A percentile compares a stretch with the other conserved stretches of the same genome.
phyloP scores from a whole-genome alignment of 1,284 basidiomycete genomes.

The Marasmius oreades region DNA sequence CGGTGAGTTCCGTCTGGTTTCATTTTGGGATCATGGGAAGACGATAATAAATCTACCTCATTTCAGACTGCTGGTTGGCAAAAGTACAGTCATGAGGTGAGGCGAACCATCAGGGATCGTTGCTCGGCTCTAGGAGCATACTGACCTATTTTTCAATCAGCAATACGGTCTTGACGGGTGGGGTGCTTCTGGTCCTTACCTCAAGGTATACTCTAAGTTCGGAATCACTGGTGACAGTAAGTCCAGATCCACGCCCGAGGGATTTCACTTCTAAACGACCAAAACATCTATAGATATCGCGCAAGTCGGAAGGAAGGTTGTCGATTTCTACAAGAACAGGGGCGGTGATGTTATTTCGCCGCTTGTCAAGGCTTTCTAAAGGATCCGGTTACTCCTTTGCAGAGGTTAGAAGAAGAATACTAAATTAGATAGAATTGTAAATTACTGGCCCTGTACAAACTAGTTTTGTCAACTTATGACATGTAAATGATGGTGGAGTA shows the following conservation, averaged over 20 bases:
- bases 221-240: slow-evolving; percentile 78
- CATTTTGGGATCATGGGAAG: too few species aligned
- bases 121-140: background rate
- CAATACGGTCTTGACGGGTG: slow-evolving; percentile 78
- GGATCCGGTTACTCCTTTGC: background rate
- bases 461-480: too few species aligned
- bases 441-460: background rate
- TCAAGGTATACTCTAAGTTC: slow-evolving; percentile 87
- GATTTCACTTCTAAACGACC: slow-evolving; percentile 13
- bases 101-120: slow-evolving; percentile 12
- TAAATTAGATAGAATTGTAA: background rate
- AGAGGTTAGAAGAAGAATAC: background rate
- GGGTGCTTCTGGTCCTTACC: slow-evolving; percentile 90
- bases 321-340: slow-evolving; percentile 84
- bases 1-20: slow-evolving; percentile 35
- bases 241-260: slow-evolving; percentile 23
- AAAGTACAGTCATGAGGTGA: slow-evolving; percentile 80
- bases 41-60: too few species aligned
- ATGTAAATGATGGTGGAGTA: too few species aligned
- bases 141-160: slow-evolving; percentile 27
- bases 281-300: slow-evolving; percentile 60
- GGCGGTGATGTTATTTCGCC: slow-evolving; percentile 76
- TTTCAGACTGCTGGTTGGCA: slow-evolving; percentile 75
- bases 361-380: slow-evolving; percentile 64
- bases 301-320: slow-evolving; percentile 77